Percentiles rank a stretch among this genome's conserved stretches.
phyloP scores from a whole-genome alignment of 179 eudicot species.

The Pouteria campechiana region DNA sequence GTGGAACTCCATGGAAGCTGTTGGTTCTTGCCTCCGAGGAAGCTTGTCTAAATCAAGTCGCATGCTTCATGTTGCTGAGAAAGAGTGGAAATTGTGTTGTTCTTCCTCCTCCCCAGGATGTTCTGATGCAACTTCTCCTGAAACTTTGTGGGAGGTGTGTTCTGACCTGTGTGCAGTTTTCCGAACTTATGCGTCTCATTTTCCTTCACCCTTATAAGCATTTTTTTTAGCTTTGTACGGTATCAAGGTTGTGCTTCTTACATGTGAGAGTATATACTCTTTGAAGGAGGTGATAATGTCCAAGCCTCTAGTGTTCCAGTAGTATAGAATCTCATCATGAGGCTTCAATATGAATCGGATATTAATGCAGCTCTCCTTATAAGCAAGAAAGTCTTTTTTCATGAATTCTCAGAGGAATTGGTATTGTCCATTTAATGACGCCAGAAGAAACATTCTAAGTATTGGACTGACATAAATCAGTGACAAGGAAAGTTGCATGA shows the following conservation, averaged over 20 bases:
- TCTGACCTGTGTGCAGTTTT: not conserved
- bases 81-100: constrained; percentile 43
- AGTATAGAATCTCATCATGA: too few relatives aligned
- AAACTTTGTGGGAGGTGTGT: constrained; percentile 87
- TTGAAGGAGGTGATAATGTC: not conserved
- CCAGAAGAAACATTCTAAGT: too few relatives aligned
- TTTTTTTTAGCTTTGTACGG: not conserved
- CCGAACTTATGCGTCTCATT: too few relatives aligned
- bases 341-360: too few relatives aligned
- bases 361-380: too few relatives aligned
- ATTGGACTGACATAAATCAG: too few relatives aligned
- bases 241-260: not conserved
- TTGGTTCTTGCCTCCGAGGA: constrained; percentile 17
- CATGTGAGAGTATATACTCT: not conserved
- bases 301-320: not conserved
- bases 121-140: constrained; percentile 44
- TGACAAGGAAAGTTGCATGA: too few relatives aligned
- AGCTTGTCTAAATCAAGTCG: constrained; percentile 21
- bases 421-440: too few relatives aligned
- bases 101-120: constrained; percentile 33
- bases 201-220: not conserved
- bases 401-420: too few relatives aligned
- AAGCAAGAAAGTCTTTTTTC: too few relatives aligned
- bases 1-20: constrained; percentile 23
- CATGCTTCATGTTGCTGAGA: constrained; percentile 12